These are phyloP conservation scores for Sungouiozyma ichnusensis DNA, from an alignment of 805 yeast species.

Conservation along the genomic window DNA sequence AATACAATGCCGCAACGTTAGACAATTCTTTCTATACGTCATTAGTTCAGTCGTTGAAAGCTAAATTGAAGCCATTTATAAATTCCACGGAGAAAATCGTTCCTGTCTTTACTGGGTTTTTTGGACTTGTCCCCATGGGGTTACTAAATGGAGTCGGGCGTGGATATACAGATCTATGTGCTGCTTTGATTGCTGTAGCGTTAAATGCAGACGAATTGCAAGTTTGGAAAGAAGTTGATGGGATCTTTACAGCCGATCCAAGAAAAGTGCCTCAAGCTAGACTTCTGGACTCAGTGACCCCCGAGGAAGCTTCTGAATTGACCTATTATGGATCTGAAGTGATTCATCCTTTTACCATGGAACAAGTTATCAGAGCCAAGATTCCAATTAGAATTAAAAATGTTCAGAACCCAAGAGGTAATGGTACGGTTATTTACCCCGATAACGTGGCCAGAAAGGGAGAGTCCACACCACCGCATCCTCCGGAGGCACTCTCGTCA, in stretches of 20 bases:
- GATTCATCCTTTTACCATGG: slow-evolving; percentile 98
- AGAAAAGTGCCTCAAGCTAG: slow-evolving; percentile 88
- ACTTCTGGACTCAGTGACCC: slow-evolving; percentile 77
- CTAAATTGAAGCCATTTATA: slow-evolving; percentile 35
- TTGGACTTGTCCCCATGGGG: slow-evolving; percentile 95
- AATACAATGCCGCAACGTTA: slow-evolving; percentile 44
- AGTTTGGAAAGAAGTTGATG: slow-evolving; percentile 98
- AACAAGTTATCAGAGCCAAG: slow-evolving; percentile 90
- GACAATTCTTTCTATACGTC: slow-evolving; percentile 56
- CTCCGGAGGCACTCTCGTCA: slow-evolving; percentile 60
- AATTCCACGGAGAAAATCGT: slow-evolving; percentile 34
- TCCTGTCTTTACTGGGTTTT: slow-evolving; percentile 93
- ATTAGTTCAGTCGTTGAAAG: slow-evolving; percentile 43
- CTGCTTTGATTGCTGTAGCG: slow-evolving; percentile 93
- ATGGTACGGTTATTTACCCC: slow-evolving; percentile 90
- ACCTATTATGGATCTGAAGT: slow-evolving; percentile 97
- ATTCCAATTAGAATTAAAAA: slow-evolving; percentile 96
- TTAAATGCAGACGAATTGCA: slow-evolving; percentile 86
- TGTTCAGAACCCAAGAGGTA: slow-evolving; percentile 87
- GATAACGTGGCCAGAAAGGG: slow-evolving; percentile 80
- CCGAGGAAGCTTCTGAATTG: slow-evolving; percentile 97
- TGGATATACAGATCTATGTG: slow-evolving; percentile 96
- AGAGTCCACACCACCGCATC: slow-evolving; percentile 88
- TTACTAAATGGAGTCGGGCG: slow-evolving; percentile 87
- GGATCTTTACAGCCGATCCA: slow-evolving; percentile 97